phyloP scores from a whole-genome alignment of 108 stramenopile species.

The Mayamaea pseudoterrestris region DNA sequence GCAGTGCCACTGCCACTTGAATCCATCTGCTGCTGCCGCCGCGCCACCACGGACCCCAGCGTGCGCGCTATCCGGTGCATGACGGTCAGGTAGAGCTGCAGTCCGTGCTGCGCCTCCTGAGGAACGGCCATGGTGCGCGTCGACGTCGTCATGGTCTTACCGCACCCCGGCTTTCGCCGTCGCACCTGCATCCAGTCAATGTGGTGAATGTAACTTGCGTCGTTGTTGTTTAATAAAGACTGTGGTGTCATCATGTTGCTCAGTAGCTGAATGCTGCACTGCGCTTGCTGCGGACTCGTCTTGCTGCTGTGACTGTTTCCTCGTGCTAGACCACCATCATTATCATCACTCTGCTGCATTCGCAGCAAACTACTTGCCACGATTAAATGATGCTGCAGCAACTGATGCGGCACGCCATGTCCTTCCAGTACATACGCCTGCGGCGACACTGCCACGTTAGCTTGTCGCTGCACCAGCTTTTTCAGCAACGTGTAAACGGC shows the following conservation, averaged over 20 bases:
- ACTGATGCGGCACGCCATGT: slow-evolving; percentile 28
- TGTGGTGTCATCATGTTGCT: neutral
- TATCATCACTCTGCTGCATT: slow-evolving; percentile 12
- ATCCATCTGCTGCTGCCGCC: no score
- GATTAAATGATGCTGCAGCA: slow-evolving; percentile 34
- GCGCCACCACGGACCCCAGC: no score
- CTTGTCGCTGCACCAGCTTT: slow-evolving; percentile 1
- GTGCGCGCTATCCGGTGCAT: slow-evolving; percentile 12
- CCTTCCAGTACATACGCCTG: slow-evolving; percentile 18
- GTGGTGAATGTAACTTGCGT: no score
- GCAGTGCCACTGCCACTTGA: no score
- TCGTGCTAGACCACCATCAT: no score
- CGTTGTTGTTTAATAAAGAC: no score
- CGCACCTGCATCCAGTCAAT: slow-evolving; percentile 6
- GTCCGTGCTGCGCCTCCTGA: slow-evolving; percentile 4
- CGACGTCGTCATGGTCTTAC: no score
- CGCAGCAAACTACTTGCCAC: slow-evolving; percentile 22
- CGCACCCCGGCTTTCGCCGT: slow-evolving; percentile 6
- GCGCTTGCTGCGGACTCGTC: no score
- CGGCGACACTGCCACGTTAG: no score
- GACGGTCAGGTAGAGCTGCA: slow-evolving; percentile 27
- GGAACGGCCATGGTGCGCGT: neutral
- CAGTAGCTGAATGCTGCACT: slow-evolving; percentile 20
- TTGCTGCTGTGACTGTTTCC: no score
- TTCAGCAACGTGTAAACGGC: slow-evolving; percentile 9